Percentiles rank a stretch among this genome's conserved stretches.
phyloP scores from a whole-genome alignment of 768 basidiomycete species.

The Agaricus subrufescens region DNA sequence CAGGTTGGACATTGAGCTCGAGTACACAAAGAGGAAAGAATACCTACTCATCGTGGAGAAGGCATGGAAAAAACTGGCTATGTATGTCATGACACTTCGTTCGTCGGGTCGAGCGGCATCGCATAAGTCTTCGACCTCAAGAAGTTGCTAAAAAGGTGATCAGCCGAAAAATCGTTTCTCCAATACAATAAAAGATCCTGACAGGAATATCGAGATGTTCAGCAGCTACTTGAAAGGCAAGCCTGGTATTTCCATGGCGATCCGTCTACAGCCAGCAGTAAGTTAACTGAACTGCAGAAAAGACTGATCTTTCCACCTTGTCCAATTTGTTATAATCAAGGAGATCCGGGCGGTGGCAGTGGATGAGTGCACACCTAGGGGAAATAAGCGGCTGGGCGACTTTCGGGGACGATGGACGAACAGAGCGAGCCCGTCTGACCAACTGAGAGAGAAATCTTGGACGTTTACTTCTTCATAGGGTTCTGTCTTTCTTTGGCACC shows the following conservation, averaged over 20 bases:
- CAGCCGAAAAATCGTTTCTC: neutral
- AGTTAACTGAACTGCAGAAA: neutral
- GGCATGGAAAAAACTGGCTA: constrained; percentile 96
- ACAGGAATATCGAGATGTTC: constrained; percentile 90
- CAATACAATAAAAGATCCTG: constrained; percentile 21
- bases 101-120: constrained; percentile 89
- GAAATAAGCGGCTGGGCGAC: constrained; percentile 6
- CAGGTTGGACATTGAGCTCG: constrained; percentile 6
- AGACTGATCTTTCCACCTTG: constrained; percentile 47
- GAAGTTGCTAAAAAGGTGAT: constrained; percentile 60
- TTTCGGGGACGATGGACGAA: constrained; percentile 35
- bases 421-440: constrained; percentile 95
- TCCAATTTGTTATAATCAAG: constrained; percentile 84
- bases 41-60: constrained; percentile 91
- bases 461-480: constrained; percentile 91
- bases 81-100: constrained; percentile 96
- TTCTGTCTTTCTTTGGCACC: constrained; percentile 96
- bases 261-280: constrained; percentile 46
- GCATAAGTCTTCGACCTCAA: constrained; percentile 95
- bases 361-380: constrained; percentile 90
- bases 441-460: constrained; percentile 88
- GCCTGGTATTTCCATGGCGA: constrained; percentile 74
- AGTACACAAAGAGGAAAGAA: neutral
- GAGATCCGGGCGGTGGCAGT: constrained; percentile 94
- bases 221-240: constrained; percentile 87